Base-by-base conservation (phyloP, 306 rosid genomes). In the Corylus americana region DNA sequence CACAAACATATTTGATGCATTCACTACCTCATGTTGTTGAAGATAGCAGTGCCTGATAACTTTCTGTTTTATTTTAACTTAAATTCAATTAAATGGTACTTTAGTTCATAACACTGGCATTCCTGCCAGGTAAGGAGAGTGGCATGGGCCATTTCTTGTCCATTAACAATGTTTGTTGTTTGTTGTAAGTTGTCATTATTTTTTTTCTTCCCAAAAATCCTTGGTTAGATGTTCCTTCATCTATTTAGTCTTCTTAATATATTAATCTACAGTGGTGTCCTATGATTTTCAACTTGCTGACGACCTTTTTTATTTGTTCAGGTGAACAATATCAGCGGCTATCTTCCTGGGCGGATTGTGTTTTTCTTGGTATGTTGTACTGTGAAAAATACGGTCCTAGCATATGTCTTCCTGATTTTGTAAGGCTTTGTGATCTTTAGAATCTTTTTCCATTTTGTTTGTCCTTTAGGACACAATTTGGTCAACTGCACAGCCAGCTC, bases 301-400 rank as follows among this genome's bases (percentile, higher is more conserved):
- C 54, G 78, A 47, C 27, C 74, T 82, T 55, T 78, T 85, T 77
- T 77, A 84, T 83, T 82, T 85, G 67, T 87, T 84, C 84, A 95
- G 99, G 98, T 95, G 79, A 95, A 95, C 83, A 95, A 95, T 81
- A 95, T 95, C 90, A 91, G 99, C 74, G 98, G 99, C 76, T 95
- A 95, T 88, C 99, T 95, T 77, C 99, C 99, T 53, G 99, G 99
- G 50, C 92, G 99, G 74, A 93, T 91, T 85, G 98, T 95, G 50
- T 95, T 95, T 83, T 95, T 93, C 92, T 85, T 95, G 96, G 99
- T 95, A 93, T 71, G 93, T 70, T 80, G 7, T 78, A 79, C 73
- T 48, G 61, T 74, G 29, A 77, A 81, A 64, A 74, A 44, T 81
- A 42, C 45, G 17, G 76, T 78, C 69, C 73, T 31, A 66, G 61